Evolutionary conservation across 2,329 filamentous ascomycete species (phyloP).

Genomic region (Diaporthe citrichinensis): DNA sequence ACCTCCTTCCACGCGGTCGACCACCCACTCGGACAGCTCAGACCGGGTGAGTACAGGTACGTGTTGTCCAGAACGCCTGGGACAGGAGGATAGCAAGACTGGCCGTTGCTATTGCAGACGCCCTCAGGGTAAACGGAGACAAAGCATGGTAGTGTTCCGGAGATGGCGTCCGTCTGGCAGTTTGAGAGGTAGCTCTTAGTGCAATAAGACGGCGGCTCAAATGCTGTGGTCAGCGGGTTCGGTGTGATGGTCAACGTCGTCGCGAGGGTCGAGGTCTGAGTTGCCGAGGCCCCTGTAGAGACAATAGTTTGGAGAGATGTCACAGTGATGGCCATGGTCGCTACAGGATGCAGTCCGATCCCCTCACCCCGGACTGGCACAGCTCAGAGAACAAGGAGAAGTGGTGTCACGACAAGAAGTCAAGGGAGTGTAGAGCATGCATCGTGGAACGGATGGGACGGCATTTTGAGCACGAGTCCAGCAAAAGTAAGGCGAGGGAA

Average conservation of each 20-base stretch:
- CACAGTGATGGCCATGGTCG: slow-evolving; percentile 27
- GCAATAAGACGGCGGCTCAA: slow-evolving; percentile 35
- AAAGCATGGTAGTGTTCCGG: slow-evolving; percentile 29
- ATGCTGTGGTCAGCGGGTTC: slow-evolving; percentile 36
- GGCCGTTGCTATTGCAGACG: slow-evolving; percentile 33
- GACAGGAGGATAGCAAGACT: slow-evolving; percentile 33
- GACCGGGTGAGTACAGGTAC: slow-evolving; percentile 35
- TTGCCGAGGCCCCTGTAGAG: slow-evolving; percentile 8
- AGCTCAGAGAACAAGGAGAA: neutral
- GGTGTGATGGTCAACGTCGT: slow-evolving; percentile 27
- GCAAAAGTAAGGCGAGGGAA: neutral
- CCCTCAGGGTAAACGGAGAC: slow-evolving; percentile 32
- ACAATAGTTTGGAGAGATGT: slow-evolving; percentile 23
- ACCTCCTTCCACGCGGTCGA: slow-evolving; percentile 37
- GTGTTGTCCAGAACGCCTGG: slow-evolving; percentile 34
- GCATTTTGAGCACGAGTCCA: neutral
- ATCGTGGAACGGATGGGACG: neutral
- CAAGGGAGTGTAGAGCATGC: neutral
- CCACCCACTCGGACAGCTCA: slow-evolving; percentile 36
- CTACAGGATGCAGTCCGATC: neutral
- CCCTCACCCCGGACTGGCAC: neutral
- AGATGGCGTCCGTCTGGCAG: slow-evolving; percentile 32
- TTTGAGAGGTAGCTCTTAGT: slow-evolving; percentile 38
- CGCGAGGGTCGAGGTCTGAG: slow-evolving; percentile 18
- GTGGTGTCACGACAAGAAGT: neutral